Base-by-base conservation (phyloP, 1,139 yeast species). In the Geotrichum siamense region DNA sequence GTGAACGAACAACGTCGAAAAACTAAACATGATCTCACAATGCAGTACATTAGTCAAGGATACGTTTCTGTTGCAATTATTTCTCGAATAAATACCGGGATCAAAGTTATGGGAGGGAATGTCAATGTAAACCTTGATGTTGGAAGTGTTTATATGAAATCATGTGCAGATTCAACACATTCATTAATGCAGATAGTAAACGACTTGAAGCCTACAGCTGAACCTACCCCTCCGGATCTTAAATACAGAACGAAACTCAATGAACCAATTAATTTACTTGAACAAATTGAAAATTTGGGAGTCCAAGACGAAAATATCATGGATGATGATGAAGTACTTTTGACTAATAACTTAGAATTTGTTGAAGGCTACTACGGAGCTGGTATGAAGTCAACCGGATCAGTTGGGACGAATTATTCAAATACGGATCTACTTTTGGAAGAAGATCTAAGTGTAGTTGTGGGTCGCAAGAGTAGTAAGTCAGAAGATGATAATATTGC, bases 121-220 rank as follows among this genome's bases (percentile, higher is more conserved):
- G 12, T 36, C 17, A 34, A 36, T 10, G 23, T 45, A 16, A 38
- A 30, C 12, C 31, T 44, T 5, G 31, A 17, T 3, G 20, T 45
- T 16, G 47, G 41, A 29, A 29, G 29, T 8, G 34, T 43, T 3
- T 37, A 39, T 17, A 39, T 59, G 39, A 56, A 80, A 31, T 55
- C 86, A 1, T 87, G 96, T 64, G 91, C 96, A 0, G 97, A 89
- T 60, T 85, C 96, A 0, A 72, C 79, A 0, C 82, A 84, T 55
- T 76, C 89, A 5, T 62, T 87, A 34, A 53, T 76, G 2, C 94
- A 82, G 52, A 57, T 84, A 17, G 50, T 82, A 12, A 79, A 76
- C 51, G 95, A 86, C 54, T 66, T 87, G 56, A 84, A 82, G 54
- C 75, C 76, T 10, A 89, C 89, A 0, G 64, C 83, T 3, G 67